Base-by-base conservation (phyloP, 345 rosid species). In the Draba incana region DNA sequence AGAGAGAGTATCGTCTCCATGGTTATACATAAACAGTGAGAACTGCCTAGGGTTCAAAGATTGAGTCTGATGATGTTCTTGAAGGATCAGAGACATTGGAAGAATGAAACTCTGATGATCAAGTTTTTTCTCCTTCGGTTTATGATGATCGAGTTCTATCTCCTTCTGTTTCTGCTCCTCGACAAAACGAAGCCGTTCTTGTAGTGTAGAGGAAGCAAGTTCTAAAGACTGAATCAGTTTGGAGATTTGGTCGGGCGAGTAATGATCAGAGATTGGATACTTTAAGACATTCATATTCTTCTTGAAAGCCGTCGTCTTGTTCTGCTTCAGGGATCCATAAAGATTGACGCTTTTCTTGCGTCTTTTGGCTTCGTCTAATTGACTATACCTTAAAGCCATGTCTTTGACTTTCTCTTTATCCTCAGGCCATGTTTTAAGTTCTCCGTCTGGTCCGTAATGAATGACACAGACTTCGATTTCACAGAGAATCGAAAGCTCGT, bases 31-130 rank as follows among this genome's bases (percentile, higher is more conserved):
- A 30, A 42, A 12, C 0, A 54, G 23, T 33, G 62, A 53, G 67
- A 41, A 60, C 35, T 51, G 44, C 47, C 4, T 70, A 70, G 68
- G 75, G 62, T 70, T 70, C 3, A 43, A 52, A 5, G 28, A n/a
- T 42, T 42, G 38, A 8, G 15, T 56, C 42, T 39, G 72, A 46
- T 28, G 24, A 9, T 16, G 44, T 1, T 41, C 14, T 41, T 31
- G 35, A 31, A 31, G 35, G 2, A 5, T 31, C 0, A 39, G 11
- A n/a, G 69, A 37, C 6, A 0, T n/a, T 28, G 52, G 3, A 12
- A 20, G 6, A 8, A 24, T 31, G 27, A 30, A 37, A 20, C 13
- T 2, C 33, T 33, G 46, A 31, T 3, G 72, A 47, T 31, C 55
- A 33, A 23, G 2, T 39, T 28, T 28, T 31, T 7, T 13, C 1